These are phyloP conservation scores for Fragilaria radians DNA, from an alignment of 108 stramenopile species.

Conservation along the genomic window DNA sequence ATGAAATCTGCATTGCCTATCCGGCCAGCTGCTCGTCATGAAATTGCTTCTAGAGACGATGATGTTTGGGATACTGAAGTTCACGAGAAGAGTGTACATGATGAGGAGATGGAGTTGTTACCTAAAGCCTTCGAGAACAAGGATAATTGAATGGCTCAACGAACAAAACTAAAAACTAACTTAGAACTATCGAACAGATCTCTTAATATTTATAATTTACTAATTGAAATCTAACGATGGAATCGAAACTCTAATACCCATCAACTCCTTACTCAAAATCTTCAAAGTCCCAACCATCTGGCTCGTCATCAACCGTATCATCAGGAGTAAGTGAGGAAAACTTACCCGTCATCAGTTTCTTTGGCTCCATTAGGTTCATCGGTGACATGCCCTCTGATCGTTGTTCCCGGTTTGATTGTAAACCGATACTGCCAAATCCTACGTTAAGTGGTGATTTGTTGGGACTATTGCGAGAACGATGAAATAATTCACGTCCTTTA, in stretches of 20 bases:
- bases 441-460: not conserved
- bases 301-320: constrained; percentile 1
- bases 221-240: too few relatives aligned
- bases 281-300: constrained; percentile 33
- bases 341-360: not conserved
- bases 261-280: constrained; percentile 18
- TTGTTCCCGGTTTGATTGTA: not conserved
- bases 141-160: too few relatives aligned
- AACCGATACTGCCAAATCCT: not conserved
- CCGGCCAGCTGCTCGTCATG: not conserved
- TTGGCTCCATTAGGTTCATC: not conserved
- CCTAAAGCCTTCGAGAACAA: too few relatives aligned
- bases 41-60: not conserved
- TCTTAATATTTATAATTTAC: too few relatives aligned
- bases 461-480: not conserved
- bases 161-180: too few relatives aligned
- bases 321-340: not conserved
- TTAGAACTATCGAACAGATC: too few relatives aligned
- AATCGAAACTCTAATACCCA: too few relatives aligned
- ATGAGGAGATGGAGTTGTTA: constrained; percentile 4
- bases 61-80: not conserved
- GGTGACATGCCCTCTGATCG: not conserved
- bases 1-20: constrained; percentile 23
- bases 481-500: constrained; percentile 14
- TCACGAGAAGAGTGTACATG: not conserved